Base-by-base conservation (phyloP, 1,284 basidiomycete genomes). In the Austroboletus niveus region DNA sequence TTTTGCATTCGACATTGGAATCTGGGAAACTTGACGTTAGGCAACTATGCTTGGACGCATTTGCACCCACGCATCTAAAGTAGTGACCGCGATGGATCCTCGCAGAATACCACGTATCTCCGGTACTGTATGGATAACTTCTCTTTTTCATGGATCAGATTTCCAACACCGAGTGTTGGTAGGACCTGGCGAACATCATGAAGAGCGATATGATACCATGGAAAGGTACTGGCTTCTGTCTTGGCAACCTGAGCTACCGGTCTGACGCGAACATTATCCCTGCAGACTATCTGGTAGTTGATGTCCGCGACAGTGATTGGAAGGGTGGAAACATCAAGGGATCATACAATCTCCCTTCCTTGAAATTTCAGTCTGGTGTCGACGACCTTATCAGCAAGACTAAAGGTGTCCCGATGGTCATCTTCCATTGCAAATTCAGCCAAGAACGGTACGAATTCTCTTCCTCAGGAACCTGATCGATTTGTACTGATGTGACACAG, bases 301-400 rank as follows among this genome's bases (percentile, higher is more conserved):
- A 92, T 65, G 89, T 92, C 32, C 82, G 89, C 15, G 89, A 90
- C 64, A 80, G 84, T 53, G 89, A 92, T 60, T 87, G 76, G 65
- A 72, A 65, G 17, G 89, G 89, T 57, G 89, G 89, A 31, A 85
- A 92, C 65, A 89, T 92, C 64, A 79, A 77, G 57, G 75, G 78
- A 53, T 75, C 80, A 44, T 64, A 79, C 52, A 81, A 87, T 60
- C 66, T 76, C 35, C 89, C 89, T 2, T 87, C 86, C 11, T 55
- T 66, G 31, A 73, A 75, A 42, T 89, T 90, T 66, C 65, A 77
- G 30, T 67, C 68, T 45, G 75, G 71, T 29, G 80, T 89, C 24
- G 75, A 85, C 61, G 65, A 72, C 4, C 75, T 91, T 31, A 75
- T 89, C 31, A 69, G 74, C 60, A 71, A 81, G 52, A 82, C 81